Evolutionary conservation across 371 early-diverging fungal genomes (phyloP).

Genomic region (Phascolomyces articulosus): DNA sequence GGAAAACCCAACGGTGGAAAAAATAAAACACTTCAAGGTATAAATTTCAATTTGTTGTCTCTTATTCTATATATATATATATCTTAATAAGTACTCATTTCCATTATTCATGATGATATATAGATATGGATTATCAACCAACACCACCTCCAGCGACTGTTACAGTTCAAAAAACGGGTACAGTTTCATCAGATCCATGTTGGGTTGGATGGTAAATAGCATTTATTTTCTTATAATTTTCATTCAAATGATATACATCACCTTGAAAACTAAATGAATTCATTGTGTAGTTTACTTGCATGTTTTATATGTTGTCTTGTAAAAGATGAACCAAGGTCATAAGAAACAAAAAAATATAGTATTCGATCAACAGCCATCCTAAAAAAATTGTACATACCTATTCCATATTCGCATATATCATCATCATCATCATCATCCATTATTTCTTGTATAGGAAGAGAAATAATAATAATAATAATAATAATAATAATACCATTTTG

Average conservation of each 20-base stretch:
- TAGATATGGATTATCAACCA: conserved; percentile 12
- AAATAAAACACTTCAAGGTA: conserved; percentile 1
- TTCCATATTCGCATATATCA: too few relatives aligned
- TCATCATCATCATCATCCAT: too few relatives aligned
- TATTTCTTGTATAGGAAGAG: too few relatives aligned
- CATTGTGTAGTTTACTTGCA: conserved; percentile 11
- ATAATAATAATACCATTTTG: too few relatives aligned
- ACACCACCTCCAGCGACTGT: conserved; percentile 21
- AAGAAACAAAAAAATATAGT: background rate
- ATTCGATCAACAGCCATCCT: background rate
- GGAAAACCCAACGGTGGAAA: background rate
- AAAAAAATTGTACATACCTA: conserved; percentile 1
- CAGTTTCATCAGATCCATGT: conserved; percentile 19
- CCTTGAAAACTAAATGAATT: too few relatives aligned
- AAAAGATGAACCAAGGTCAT: conserved; percentile 17
- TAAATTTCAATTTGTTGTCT: too few relatives aligned
- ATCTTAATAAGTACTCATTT: background rate
- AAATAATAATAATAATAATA: too few relatives aligned
- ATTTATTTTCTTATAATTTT: background rate
- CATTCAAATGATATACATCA: too few relatives aligned
- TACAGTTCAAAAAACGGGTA: conserved; percentile 12
- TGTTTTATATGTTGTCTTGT: conserved; percentile 22
- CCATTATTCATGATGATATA: background rate
- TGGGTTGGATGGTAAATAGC: conserved; percentile 21
- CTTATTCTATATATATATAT: too few relatives aligned